Evolutionary conservation across 192 early-diverging fungal genomes (phyloP).

Genomic region (Kappamyces sp.): DNA sequence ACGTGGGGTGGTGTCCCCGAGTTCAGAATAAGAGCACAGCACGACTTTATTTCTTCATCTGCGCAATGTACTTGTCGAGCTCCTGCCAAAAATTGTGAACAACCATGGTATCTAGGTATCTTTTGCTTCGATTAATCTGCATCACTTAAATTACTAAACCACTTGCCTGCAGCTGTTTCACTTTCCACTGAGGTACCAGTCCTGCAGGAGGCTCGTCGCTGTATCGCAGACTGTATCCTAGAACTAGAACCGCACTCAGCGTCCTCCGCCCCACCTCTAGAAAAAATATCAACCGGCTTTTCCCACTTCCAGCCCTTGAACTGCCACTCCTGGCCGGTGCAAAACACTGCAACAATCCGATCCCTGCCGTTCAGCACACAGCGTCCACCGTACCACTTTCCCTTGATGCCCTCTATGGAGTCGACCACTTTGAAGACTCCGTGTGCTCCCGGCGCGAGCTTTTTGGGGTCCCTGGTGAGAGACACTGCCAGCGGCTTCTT

Average conservation of each 20-base stretch:
- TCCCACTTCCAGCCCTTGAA: conserved; percentile 89
- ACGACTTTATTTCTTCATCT: conserved; percentile 18
- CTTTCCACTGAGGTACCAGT: conserved; percentile 41
- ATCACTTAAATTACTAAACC: neutral
- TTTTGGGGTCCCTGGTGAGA: conserved; percentile 29
- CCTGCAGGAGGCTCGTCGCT: conserved; percentile 39
- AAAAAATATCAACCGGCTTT: conserved; percentile 77
- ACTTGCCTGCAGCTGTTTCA: conserved; percentile 22
- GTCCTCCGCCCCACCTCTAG: conserved; percentile 35
- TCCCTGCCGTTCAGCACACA: conserved; percentile 21
- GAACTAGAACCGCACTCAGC: conserved; percentile 20
- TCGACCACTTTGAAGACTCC: conserved; percentile 76
- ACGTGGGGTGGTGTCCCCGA: too few species aligned
- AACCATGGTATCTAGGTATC: conserved; percentile 42
- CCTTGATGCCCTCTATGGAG: conserved; percentile 60
- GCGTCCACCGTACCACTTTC: conserved; percentile 64
- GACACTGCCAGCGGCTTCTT: conserved; percentile 60
- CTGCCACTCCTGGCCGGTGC: conserved; percentile 88
- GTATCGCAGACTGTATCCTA: conserved; percentile 50
- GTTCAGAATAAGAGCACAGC: conserved; percentile 11
- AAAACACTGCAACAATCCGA: conserved; percentile 82
- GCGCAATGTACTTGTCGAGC: conserved; percentile 33
- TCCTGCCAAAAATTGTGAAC: conserved; percentile 49
- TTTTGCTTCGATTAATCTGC: conserved; percentile 38
- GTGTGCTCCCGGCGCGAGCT: conserved; percentile 44